Conservation (phyloP, 768 basidiomycete genomes). For the Pholiota conissans region DNA sequence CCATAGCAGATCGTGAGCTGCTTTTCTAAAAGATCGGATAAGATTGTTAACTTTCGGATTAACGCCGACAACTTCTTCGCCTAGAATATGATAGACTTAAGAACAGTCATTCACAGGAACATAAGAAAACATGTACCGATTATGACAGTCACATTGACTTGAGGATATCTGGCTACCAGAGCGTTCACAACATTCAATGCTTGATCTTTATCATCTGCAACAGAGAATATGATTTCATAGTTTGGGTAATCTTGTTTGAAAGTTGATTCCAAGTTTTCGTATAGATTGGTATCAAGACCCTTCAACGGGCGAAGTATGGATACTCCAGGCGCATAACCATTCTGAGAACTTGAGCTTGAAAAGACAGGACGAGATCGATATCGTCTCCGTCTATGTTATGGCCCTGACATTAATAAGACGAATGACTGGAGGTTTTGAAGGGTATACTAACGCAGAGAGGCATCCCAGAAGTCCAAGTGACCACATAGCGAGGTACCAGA, state of each 20-base stretch:
- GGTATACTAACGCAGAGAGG: conserved; percentile 51
- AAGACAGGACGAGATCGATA: conserved; percentile 71
- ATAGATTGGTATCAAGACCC: conserved; percentile 93
- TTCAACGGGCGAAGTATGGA: conserved; percentile 93
- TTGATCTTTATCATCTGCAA: conserved; percentile 87
- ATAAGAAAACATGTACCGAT: conserved; percentile 51
- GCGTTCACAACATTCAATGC: conserved; percentile 82
- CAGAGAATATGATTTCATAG: conserved; percentile 88
- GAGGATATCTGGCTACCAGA: conserved; percentile 76
- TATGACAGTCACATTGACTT: conserved; percentile 69
- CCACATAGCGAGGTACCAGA: conserved; percentile 69
- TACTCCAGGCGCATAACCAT: conserved; percentile 72
- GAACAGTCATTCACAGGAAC: neutral
- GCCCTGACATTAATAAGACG: neutral
- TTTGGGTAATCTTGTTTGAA: conserved; percentile 91
- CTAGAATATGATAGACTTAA: conserved; percentile 35
- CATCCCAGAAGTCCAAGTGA: conserved; percentile 67
- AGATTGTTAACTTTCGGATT: conserved; percentile 99
- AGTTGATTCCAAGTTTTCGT: conserved; percentile 93
- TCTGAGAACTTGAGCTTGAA: conserved; percentile 50
- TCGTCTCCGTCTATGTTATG: conserved; percentile 69
- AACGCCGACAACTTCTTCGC: conserved; percentile 81
- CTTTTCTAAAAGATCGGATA: conserved; percentile 77
- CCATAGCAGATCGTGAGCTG: conserved; percentile 90
- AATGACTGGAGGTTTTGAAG: neutral